phyloP scores from a whole-genome alignment of 176 grass and related monocot genomes.

The Pharus latifolius region DNA sequence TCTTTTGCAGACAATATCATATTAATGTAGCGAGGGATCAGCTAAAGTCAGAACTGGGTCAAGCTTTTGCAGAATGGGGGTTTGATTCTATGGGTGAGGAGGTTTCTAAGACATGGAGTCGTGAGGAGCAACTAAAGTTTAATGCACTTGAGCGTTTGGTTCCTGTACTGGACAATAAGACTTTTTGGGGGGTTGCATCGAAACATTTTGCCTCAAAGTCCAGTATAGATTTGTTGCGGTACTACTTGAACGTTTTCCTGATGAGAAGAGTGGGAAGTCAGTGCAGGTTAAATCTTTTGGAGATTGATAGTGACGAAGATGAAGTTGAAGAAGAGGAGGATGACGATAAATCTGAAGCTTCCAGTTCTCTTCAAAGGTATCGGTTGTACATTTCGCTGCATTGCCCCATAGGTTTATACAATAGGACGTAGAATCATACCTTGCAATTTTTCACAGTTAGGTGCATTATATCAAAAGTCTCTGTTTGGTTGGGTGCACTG shows the following conservation, averaged over 20 bases:
- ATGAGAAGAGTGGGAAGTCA: constrained; percentile 60
- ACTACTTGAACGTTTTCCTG: constrained; percentile 91
- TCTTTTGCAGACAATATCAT: constrained; percentile 59
- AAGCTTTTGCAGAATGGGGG: constrained; percentile 53
- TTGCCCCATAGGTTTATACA: neutral
- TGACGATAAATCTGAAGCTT: constrained; percentile 34
- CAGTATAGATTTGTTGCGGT: constrained; percentile 47
- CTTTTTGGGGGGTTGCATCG: constrained; percentile 47
- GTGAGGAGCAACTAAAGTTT: constrained; percentile 53
- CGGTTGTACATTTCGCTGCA: neutral
- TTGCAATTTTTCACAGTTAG: neutral
- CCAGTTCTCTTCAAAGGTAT: constrained; percentile 35
- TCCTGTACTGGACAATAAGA: constrained; percentile 45
- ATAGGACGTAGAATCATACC: neutral
- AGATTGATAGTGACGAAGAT: constrained; percentile 75
- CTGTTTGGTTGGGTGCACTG: neutral
- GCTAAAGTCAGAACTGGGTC: constrained; percentile 73
- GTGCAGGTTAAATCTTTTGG: constrained; percentile 47
- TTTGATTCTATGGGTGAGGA: constrained; percentile 80
- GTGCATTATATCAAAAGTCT: neutral
- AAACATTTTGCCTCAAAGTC: constrained; percentile 52
- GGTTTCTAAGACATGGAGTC: constrained; percentile 45
- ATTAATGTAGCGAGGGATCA: constrained; percentile 39
- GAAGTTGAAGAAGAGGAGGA: constrained; percentile 55
- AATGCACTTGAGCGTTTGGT: constrained; percentile 47